Evolutionary conservation across 176 grass and related monocot species (phyloP), one percentile per base, ranked within the genome.

Genomic region (Avena eriantha): DNA sequence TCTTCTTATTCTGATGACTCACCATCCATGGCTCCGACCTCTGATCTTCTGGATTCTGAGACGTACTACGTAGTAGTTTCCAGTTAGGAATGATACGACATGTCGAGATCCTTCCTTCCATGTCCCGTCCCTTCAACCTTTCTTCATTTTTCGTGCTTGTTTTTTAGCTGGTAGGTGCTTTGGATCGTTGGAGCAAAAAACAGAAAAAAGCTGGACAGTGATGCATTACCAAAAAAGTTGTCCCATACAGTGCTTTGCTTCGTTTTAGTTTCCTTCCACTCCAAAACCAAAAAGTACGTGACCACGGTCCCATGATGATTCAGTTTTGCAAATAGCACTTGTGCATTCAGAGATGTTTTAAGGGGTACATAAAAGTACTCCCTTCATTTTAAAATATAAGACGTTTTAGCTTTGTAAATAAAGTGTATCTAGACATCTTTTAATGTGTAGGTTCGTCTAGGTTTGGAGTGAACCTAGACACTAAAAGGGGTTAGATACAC

Each of bases 191-290:
- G 6, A 16, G 15, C 72, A 53, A 49, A 76, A 53, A 53, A 31
- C 26, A 29, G 48, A 54, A 49, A 69, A 21, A 67, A 18, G 35
- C 49, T 76, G 57, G 84, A 87, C 36, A 59, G 81, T 69, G 89
- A 91, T 49, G 85, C 76, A n/a, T 22, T 68, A 80, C 84, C 89
- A 87, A 89, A 39, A 83, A 47, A 46, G 84, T 45, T 67, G 45
- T 48, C 64, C 64, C 22, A 69, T 54, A n/a, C 71, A 73, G 77
- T 55, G 77, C 18, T 23, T 43, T 48, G 76, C 64, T 61, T 35
- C 63, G 13, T n/a, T 83, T 60, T 60, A 63, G 16, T 67, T 66
- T 67, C 46, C 66, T 88, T 1, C 58, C 10, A 16, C 24, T 78
- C 41, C 47, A 70, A 26, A 53, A 67, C 39, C 24, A 23, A 21